A percentile compares a stretch with the other conserved stretches of the same genome.
These are phyloP conservation scores for Globisporangium yorkense DNA, from an alignment of 352 stramenopile species.

Conservation along the genomic window DNA sequence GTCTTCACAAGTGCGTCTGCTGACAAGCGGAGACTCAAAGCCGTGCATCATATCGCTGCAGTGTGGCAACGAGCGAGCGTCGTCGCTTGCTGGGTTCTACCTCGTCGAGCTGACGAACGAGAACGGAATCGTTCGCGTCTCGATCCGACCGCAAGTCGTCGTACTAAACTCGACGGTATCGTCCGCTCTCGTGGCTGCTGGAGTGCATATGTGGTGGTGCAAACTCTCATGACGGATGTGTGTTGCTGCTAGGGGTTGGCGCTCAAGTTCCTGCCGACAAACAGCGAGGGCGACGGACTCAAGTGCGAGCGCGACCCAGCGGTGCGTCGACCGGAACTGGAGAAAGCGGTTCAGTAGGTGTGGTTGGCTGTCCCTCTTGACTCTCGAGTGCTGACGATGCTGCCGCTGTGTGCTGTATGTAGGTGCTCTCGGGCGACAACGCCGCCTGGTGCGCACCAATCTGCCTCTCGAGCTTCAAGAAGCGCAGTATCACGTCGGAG, in stretches of 20 bases:
- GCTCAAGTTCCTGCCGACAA: conserved; percentile 11
- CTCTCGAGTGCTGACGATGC: neutral
- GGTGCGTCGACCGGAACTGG: conserved; percentile 1
- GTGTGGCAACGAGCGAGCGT: neutral
- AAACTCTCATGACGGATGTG: neutral
- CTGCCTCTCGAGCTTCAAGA: conserved; percentile 35
- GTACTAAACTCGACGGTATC: conserved; percentile 58
- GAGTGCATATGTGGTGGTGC: neutral
- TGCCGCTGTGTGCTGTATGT: neutral
- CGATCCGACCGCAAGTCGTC: conserved; percentile 43
- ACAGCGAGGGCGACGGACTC: conserved; percentile 8
- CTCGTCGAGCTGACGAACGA: conserved; percentile 30
- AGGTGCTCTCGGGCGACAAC: conserved; percentile 25
- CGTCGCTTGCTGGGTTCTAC: conserved; percentile 20
- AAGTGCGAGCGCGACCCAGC: conserved; percentile 2
- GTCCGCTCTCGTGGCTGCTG: neutral
- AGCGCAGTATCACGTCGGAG: conserved; percentile 38
- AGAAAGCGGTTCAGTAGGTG: too few species aligned
- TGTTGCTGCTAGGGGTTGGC: conserved; percentile 6
- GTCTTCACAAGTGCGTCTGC: conserved; percentile 13
- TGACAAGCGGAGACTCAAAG: conserved; percentile 12
- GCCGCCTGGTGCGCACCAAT: conserved; percentile 37
- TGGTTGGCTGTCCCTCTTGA: neutral
- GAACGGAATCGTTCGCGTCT: conserved; percentile 24
- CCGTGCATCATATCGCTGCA: conserved; percentile 14